phyloP scores from a whole-genome alignment of 2,329 filamentous ascomycete species.

The Scorias spongiosa region DNA sequence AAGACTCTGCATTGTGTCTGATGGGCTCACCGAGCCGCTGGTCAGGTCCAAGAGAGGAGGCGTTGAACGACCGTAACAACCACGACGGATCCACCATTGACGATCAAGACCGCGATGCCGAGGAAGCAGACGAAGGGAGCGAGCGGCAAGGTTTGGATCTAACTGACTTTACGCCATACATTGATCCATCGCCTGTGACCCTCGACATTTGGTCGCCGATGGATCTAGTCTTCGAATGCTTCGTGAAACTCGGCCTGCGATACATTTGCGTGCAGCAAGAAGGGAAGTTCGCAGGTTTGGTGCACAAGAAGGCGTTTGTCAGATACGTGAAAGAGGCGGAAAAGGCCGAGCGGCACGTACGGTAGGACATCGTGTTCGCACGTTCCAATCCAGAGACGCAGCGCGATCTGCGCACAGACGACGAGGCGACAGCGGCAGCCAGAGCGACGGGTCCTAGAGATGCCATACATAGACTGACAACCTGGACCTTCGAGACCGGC shows the following conservation, averaged over 20 bases:
- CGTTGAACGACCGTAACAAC: conserved; percentile 5
- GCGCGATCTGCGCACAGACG: not conserved
- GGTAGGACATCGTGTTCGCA: not conserved
- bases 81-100: conserved; percentile 7
- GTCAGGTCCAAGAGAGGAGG: conserved; percentile 4
- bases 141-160: conserved; percentile 35
- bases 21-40: conserved; percentile 48
- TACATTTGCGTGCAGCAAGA: conserved; percentile 83
- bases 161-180: conserved; percentile 77
- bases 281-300: conserved; percentile 76
- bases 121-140: conserved; percentile 1
- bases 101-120: conserved; percentile 2
- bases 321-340: conserved; percentile 82
- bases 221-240: conserved; percentile 92
- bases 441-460: not conserved
- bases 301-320: conserved; percentile 94
- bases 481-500: not conserved
- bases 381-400: not conserved
- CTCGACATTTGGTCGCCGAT: conserved; percentile 81
- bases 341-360: conserved; percentile 23
- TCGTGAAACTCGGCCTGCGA: conserved; percentile 79
- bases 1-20: conserved; percentile 58
- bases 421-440: not conserved
- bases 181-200: conserved; percentile 79
- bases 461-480: not conserved